These are phyloP conservation scores for Irpex rosettiformis DNA, from an alignment of 1,284 basidiomycete genomes.

Conservation along the genomic window DNA sequence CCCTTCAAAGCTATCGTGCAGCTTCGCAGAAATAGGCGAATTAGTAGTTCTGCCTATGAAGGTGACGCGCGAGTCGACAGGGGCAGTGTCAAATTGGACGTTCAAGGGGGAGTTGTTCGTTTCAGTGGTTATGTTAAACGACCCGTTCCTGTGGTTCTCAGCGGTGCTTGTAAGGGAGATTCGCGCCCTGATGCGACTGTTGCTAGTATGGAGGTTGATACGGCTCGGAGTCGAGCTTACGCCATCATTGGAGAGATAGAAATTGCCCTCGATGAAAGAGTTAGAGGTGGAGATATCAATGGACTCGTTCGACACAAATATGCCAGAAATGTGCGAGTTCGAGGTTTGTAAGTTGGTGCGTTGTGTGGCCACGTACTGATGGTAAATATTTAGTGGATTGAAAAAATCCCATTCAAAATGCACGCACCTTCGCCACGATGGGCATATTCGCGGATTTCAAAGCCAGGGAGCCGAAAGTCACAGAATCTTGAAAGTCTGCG, in stretches of 20 bases:
- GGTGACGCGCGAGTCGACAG: constrained; percentile 36
- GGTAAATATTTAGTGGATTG: constrained; percentile 24
- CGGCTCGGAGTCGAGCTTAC: not conserved
- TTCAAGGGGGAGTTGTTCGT: constrained; percentile 27
- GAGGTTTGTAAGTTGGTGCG: constrained; percentile 26
- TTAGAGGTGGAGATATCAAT: constrained; percentile 31
- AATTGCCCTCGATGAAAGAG: constrained; percentile 39
- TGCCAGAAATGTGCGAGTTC: constrained; percentile 39
- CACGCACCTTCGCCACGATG: constrained; percentile 17
- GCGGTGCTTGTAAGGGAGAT: not conserved
- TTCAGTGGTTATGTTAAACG: constrained; percentile 20
- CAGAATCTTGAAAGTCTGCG: constrained; percentile 15
- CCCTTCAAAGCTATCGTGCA: constrained; percentile 43
- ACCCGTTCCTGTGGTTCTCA: constrained; percentile 12
- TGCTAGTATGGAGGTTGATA: constrained; percentile 35
- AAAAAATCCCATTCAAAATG: not conserved
- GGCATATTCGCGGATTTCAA: constrained; percentile 18
- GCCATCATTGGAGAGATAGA: constrained; percentile 29
- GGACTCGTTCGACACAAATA: constrained; percentile 31
- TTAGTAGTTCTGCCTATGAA: constrained; percentile 32
- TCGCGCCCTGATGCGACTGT: constrained; percentile 13
- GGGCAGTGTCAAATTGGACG: constrained; percentile 32
- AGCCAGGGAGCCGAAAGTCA: constrained; percentile 17
- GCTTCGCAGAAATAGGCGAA: constrained; percentile 27
- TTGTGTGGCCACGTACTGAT: constrained; percentile 36